Percentiles rank a stretch among this genome's conserved stretches.
Conservation (phyloP, 371 early-diverging fungal genomes). For the Syncephalastrum monosporum region DNA sequence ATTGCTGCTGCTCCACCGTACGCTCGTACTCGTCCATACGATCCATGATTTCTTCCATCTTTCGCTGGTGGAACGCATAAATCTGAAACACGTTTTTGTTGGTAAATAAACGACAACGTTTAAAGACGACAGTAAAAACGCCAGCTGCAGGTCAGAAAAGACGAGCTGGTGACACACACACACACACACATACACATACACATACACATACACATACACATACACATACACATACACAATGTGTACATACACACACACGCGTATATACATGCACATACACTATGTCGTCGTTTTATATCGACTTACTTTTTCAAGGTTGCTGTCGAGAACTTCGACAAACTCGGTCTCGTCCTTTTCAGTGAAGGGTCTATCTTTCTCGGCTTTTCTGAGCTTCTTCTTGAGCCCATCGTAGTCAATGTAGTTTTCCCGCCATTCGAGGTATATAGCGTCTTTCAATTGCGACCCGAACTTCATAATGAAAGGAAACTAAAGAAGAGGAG, state of each 20-base stretch:
- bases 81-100: slow-evolving; percentile 52
- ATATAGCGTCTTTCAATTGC: slow-evolving; percentile 78
- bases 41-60: slow-evolving; percentile 84
- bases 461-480: slow-evolving; percentile 91
- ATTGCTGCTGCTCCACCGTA: slow-evolving; percentile 27
- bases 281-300: not conserved
- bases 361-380: slow-evolving; percentile 53
- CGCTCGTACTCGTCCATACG: slow-evolving; percentile 69
- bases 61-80: slow-evolving; percentile 85
- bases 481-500: slow-evolving; percentile 5
- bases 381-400: slow-evolving; percentile 80
- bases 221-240: too few relatives aligned
- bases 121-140: slow-evolving; percentile 4
- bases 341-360: slow-evolving; percentile 81
- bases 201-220: not conserved
- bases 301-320: slow-evolving; percentile 87
- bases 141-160: not conserved
- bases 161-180: too few relatives aligned
- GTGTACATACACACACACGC: not conserved
- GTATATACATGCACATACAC: not conserved
- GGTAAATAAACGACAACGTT: slow-evolving; percentile 2
- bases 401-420: slow-evolving; percentile 93
- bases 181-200: not conserved
- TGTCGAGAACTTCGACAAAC: slow-evolving; percentile 85
- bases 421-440: slow-evolving; percentile 88